Conservation (phyloP, 2,329 filamentous ascomycete genomes). For the Hypoxylon sp. region DNA sequence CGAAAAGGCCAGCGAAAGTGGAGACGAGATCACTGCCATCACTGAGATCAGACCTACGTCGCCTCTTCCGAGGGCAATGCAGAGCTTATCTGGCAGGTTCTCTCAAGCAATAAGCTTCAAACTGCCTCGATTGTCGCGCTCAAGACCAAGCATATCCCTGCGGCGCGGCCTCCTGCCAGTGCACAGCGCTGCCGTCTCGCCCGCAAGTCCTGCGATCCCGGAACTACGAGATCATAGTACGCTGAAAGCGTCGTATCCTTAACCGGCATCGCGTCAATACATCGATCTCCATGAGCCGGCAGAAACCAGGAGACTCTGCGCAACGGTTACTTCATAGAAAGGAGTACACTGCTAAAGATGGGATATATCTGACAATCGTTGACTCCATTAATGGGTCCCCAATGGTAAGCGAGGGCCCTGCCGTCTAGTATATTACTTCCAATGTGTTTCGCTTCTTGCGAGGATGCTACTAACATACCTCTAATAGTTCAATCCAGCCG, state of each 20-base stretch:
- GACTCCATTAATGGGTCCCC: background rate
- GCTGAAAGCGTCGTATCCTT: background rate
- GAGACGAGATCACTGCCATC: too few relatives aligned
- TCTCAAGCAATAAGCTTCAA: background rate
- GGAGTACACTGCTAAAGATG: background rate
- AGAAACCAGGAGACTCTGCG: background rate
- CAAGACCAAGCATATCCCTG: background rate
- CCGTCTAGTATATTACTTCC: too few relatives aligned
- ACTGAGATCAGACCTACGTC: too few relatives aligned
- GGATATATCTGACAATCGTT: background rate
- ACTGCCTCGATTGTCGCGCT: background rate
- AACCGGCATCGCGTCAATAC: background rate
- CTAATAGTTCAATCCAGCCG: too few relatives aligned
- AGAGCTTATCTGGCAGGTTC: slow-evolving; percentile 1
- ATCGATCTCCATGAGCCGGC: background rate
- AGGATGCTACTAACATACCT: background rate
- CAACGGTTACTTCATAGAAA: background rate
- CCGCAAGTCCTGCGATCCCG: background rate
- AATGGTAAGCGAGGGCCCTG: background rate
- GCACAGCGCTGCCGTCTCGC: slow-evolving; percentile 4
- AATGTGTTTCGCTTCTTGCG: too few relatives aligned
- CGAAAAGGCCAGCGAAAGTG: background rate
- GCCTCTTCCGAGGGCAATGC: background rate
- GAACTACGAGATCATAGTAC: background rate
- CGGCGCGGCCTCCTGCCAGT: background rate